Evolutionary conservation across 1,139 yeast species (phyloP), one percentile per base, ranked within the genome.

Genomic region (Hyphopichia fennica): DNA sequence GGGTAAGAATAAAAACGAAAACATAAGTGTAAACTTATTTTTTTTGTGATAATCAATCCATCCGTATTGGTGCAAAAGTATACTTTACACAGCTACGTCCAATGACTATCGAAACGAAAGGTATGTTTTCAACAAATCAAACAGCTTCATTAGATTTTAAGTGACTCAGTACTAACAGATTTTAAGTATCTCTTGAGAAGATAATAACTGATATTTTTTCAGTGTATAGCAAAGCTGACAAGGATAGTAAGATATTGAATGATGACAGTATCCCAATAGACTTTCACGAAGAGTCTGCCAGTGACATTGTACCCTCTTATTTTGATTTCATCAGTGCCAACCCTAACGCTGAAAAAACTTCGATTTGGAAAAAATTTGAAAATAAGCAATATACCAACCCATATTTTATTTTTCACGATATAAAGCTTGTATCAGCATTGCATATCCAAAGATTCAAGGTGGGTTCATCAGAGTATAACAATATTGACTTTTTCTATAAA

Each of bases 351-450:
- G 16, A 43, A 35, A 47, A 52, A 4, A 61, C 63, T 4, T 52
- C 60, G 32, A 51, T 69, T 18, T 29, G 38, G 9, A 46, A 52
- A 8, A 67, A 60, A 40, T 57, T 51, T 43, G 39, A 51, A 9
- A 34, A 48, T 1, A 55, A 63, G 0, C 54, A 62, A 22, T 84
- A 84, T 53, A 52, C 52, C 1, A 54, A 71, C 0, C 67, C 83
- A 9, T 84, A 82, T 52, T 66, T 65, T 36, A 53, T 89, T 13
- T 88, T 77, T 55, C 93, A 86, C 56, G 98, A 91, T 60, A 61
- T 91, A 45, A 86, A 81, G 52, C 65, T 84, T 15, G 84, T 86
- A 0, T 70, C 84, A 34, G 76, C 81, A 9, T 57, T 75, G 20
- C 65, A 74, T 29, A 71, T 86, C 18, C 67, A 69, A 30, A 63